Evolutionary conservation across 306 rosid genomes (phyloP).

Genomic region (Vigna radiata): DNA sequence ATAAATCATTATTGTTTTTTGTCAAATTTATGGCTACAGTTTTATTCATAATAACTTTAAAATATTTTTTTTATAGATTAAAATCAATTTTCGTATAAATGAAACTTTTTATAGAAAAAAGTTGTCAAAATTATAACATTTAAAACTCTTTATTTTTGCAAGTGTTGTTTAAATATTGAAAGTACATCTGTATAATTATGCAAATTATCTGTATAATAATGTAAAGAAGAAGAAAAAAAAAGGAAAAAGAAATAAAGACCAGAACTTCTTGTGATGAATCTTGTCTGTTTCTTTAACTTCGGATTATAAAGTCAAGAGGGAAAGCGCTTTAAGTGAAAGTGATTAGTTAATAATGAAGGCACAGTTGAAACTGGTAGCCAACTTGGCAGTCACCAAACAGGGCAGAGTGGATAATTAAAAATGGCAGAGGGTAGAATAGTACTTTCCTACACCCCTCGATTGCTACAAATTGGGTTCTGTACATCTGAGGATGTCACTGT

Average conservation of each 20-base stretch:
- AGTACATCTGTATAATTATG: too few species aligned
- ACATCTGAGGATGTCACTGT: conserved; percentile 21
- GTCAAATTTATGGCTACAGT: too few species aligned
- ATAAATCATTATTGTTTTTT: too few species aligned
- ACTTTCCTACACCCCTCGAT: conserved; percentile 15
- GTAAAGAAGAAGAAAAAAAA: too few species aligned
- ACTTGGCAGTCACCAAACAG: conserved; percentile 38
- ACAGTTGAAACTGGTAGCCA: conserved; percentile 29
- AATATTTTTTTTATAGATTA: too few species aligned
- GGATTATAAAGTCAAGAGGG: conserved; percentile 12
- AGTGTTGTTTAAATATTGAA: too few species aligned
- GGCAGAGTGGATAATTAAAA: conserved; percentile 29
- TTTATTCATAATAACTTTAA: too few species aligned
- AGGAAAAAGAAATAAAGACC: neutral
- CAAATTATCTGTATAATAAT: too few species aligned
- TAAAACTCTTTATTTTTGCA: too few species aligned
- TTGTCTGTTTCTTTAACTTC: neutral
- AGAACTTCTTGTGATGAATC: neutral
- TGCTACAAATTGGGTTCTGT: conserved; percentile 5
- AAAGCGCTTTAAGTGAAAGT: conserved; percentile 32
- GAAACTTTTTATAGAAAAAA: too few species aligned
- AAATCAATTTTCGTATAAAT: too few species aligned
- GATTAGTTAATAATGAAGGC: conserved; percentile 21
- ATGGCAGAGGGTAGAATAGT: conserved; percentile 11
- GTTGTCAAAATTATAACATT: too few species aligned